Evolutionary conservation across 805 yeast genomes (phyloP), one percentile per base, ranked within the genome.

Genomic region (Barnettozyma sp.): DNA sequence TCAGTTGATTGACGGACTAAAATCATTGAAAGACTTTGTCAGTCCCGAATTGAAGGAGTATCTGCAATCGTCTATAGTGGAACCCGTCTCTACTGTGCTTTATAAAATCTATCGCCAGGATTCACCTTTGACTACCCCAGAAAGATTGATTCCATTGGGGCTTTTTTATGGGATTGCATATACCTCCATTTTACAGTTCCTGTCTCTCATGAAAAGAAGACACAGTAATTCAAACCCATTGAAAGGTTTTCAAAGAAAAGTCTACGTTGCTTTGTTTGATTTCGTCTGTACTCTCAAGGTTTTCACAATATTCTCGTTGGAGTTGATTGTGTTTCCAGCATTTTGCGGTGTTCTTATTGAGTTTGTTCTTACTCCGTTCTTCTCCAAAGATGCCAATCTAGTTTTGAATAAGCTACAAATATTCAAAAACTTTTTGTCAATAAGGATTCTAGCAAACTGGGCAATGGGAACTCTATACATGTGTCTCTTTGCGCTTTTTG

Each of bases 401-500:
- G 14, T 32, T 4, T 13, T 42, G 7, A 33, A 33, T 3, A 25
- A 27, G 15, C 5, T 38, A 5, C 29, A 15, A 6, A 3, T 38
- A 6, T 14, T 41, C 10, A 22, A 24, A 7, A 15, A 26, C 8
- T 15, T 17, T 14, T 2, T 26, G 7, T 7, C 30, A 4, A 1
- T 36, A 4, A 39, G 42, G 30, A 13, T 35, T 19, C 24, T 20
- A 4, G 17, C 26, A 20, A 15, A 29, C 28, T 88, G 94, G 95
- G 58, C 63, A 5, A 45, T 69, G 36, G 97, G 98, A 6, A 86
- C 95, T 0, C 45, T 69, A 10, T 92, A 86, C 63, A 88, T 92
- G 97, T 78, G 80, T 43, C 66, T 76, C 49, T 78, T 92, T 62
- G 95, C 97, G 1, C 62, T 82, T 33, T 90, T 76, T 59, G 87